Conservation (phyloP, 768 basidiomycete genomes). For the Boletus barrowsii region DNA sequence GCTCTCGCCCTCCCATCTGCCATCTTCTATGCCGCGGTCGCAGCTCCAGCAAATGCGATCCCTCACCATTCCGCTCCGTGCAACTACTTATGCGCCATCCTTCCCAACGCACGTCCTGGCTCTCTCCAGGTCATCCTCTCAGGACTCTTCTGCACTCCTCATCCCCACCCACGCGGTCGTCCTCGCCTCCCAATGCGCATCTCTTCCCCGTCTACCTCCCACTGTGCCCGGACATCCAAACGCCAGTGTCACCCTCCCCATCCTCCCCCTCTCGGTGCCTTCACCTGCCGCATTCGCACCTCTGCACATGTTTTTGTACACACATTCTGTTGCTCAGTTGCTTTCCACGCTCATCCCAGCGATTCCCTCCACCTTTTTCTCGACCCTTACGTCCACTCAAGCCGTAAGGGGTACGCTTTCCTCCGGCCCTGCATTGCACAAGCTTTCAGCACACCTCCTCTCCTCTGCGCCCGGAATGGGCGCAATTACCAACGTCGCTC, state of each 20-base stretch:
- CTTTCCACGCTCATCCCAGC: constrained; percentile 46
- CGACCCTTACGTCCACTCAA: constrained; percentile 29
- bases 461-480: constrained; percentile 41
- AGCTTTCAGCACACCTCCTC: constrained; percentile 52
- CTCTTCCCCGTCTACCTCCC: constrained; percentile 52
- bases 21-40: constrained; percentile 27
- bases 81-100: constrained; percentile 18
- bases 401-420: constrained; percentile 40
- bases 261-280: constrained; percentile 62
- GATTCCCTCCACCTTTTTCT: constrained; percentile 27
- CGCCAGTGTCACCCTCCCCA: constrained; percentile 48
- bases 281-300: constrained; percentile 58
- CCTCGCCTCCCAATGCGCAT: constrained; percentile 65
- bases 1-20: constrained; percentile 47
- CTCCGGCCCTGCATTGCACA: constrained; percentile 52
- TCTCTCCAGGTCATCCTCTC: constrained; percentile 31
- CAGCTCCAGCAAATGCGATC: constrained; percentile 32
- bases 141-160: constrained; percentile 39
- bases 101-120: constrained; percentile 57
- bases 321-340: constrained; percentile 49
- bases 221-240: constrained; percentile 32
- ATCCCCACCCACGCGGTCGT: constrained; percentile 70
- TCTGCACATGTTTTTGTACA: constrained; percentile 66
- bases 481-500: constrained; percentile 47
- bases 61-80: constrained; percentile 32